phyloP scores from a whole-genome alignment of 768 basidiomycete genomes.

The Podaxis rugospora region DNA sequence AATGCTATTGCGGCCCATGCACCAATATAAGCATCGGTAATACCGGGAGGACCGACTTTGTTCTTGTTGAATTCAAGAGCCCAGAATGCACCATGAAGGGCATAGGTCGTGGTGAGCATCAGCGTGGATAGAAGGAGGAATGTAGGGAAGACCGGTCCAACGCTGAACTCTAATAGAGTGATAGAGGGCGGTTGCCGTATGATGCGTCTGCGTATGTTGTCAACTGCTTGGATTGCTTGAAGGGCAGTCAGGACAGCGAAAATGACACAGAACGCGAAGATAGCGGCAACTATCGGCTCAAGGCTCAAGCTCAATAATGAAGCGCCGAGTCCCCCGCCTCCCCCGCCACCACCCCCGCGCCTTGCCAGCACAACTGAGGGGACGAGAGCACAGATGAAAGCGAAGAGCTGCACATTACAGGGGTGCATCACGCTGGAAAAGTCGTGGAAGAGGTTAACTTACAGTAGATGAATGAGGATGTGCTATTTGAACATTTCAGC shows the following conservation, averaged over 20 bases:
- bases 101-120: not conserved
- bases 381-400: not conserved
- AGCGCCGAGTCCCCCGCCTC: not conserved
- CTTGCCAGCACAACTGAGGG: not conserved
- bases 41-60: no score
- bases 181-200: not conserved
- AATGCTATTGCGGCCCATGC: not conserved
- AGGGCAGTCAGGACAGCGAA: not conserved
- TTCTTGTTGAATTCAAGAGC: not conserved
- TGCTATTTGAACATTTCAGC: not conserved
- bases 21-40: not conserved
- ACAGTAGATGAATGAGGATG: not conserved
- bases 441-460: not conserved
- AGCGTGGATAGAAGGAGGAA: slow-evolving; percentile 1
- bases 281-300: not conserved
- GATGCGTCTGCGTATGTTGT: not conserved
- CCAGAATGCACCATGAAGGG: not conserved
- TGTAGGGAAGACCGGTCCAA: not conserved
- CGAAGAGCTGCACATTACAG: not conserved
- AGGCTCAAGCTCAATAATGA: not conserved
- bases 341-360: not conserved
- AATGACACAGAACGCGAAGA: slow-evolving; percentile 1
- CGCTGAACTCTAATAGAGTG: not conserved
- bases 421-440: not conserved
- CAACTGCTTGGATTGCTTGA: not conserved